Evolutionary conservation across 495 filamentous ascomycete genomes (phyloP).

Genomic region (Lasiosphaeris hirsuta): DNA sequence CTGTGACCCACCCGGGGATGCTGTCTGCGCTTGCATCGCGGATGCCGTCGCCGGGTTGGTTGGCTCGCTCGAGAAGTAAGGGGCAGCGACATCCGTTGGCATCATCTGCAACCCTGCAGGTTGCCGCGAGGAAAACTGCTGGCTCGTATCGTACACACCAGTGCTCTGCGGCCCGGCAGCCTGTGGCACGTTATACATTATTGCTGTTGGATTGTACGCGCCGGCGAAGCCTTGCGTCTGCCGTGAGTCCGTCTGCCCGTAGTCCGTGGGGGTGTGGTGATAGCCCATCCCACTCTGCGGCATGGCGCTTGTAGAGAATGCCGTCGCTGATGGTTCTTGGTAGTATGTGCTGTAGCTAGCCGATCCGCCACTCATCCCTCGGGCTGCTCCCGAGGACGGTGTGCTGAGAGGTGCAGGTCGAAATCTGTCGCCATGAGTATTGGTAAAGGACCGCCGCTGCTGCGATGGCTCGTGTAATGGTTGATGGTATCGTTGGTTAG

Average conservation of each 20-base stretch:
- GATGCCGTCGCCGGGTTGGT: constrained; percentile 58
- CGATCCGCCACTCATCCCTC: constrained; percentile 41
- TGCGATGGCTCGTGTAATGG: constrained; percentile 40
- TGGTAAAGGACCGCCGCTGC: constrained; percentile 40
- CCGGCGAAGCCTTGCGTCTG: constrained; percentile 45
- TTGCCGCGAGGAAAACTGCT: constrained; percentile 76
- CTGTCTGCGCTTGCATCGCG: constrained; percentile 36
- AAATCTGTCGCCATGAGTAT: constrained; percentile 46
- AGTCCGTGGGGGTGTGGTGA: constrained; percentile 43
- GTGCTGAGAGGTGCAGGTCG: constrained; percentile 43
- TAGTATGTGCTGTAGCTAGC: constrained; percentile 56
- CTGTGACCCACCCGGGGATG: constrained; percentile 36
- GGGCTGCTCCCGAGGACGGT: constrained; percentile 36
- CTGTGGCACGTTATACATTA: constrained; percentile 80
- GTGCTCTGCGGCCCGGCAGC: constrained; percentile 54
- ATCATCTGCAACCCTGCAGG: constrained; percentile 79
- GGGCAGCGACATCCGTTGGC: constrained; percentile 59
- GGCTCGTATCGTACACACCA: constrained; percentile 71
- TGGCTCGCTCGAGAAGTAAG: constrained; percentile 76
- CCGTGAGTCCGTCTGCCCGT: constrained; percentile 48
- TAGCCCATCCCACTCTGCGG: constrained; percentile 51
- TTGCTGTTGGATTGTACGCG: constrained; percentile 52
- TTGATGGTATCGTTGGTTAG: constrained; percentile 42
- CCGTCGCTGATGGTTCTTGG: constrained; percentile 45
- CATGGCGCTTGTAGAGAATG: constrained; percentile 46